These are phyloP conservation scores for Colletotrichum acutatum DNA, from an alignment of 2,329 filamentous ascomycete genomes.

Conservation along the genomic window DNA sequence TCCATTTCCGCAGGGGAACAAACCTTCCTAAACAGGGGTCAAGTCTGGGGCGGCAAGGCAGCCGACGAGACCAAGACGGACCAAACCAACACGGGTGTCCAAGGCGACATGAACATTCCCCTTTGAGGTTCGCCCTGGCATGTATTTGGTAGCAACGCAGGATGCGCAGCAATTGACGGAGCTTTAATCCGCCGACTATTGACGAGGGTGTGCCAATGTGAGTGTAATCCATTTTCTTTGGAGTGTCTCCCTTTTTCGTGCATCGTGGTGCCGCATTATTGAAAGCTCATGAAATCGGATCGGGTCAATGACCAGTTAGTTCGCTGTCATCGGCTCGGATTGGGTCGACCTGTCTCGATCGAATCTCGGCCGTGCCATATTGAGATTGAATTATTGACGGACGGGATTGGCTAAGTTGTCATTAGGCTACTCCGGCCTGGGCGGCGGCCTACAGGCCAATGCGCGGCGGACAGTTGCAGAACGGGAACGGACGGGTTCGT, in stretches of 20 bases:
- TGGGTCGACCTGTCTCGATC: neutral
- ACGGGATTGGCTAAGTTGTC: neutral
- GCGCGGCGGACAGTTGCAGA: neutral
- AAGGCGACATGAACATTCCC: constrained; percentile 8
- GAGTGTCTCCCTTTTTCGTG: constrained; percentile 2
- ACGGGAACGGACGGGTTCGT: neutral
- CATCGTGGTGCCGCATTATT: constrained; percentile 13
- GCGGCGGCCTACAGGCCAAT: neutral
- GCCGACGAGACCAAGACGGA: constrained; percentile 24
- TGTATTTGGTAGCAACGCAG: constrained; percentile 8
- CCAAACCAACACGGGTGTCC: constrained; percentile 5
- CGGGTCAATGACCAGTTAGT: neutral
- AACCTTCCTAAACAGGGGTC: neutral
- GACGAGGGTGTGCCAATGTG: neutral
- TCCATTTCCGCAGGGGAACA: constrained; percentile 11
- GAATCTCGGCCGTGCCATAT: neutral
- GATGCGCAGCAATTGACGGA: neutral
- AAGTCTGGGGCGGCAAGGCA: constrained; percentile 9
- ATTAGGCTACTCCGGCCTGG: neutral
- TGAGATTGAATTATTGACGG: neutral
- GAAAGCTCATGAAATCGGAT: constrained; percentile 2
- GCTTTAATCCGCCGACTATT: constrained; percentile 3
- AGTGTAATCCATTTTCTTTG: neutral
- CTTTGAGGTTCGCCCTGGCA: constrained; percentile 4
- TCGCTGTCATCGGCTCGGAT: neutral